These are phyloP conservation scores for Apiospora malaysiana DNA, from an alignment of 2,329 filamentous ascomycete species.

Conservation along the genomic window DNA sequence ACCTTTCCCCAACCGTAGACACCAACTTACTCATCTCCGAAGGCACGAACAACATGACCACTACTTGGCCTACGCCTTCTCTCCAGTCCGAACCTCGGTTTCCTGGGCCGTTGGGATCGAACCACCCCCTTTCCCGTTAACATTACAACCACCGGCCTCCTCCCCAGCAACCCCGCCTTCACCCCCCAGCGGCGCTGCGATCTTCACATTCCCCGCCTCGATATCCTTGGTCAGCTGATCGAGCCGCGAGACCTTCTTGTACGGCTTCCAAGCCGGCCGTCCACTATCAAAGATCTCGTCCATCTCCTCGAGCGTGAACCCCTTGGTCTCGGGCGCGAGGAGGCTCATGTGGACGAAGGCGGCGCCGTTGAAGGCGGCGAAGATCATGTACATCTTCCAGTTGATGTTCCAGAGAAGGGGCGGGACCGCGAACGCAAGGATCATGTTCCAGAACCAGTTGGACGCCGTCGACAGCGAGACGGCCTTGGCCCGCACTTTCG, in stretches of 20 bases:
- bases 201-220: constrained; percentile 50
- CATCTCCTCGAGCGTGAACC: constrained; percentile 78
- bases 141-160: background rate
- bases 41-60: no score
- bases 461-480: constrained; percentile 64
- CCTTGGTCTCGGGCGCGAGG: constrained; percentile 68
- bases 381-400: constrained; percentile 75
- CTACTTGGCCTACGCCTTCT: background rate
- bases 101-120: background rate
- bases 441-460: constrained; percentile 67
- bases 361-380: constrained; percentile 72
- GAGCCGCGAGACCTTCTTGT: constrained; percentile 48
- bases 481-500: constrained; percentile 67
- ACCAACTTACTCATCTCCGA: no score
- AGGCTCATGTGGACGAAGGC: constrained; percentile 75
- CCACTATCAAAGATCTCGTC: constrained; percentile 73
- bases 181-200: constrained; percentile 29
- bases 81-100: background rate
- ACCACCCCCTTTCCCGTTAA: background rate
- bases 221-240: constrained; percentile 55
- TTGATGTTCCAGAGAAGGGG: constrained; percentile 61
- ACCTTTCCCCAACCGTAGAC: background rate
- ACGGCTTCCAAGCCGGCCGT: constrained; percentile 62
- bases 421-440: constrained; percentile 59
- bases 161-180: background rate